Base-by-base conservation (phyloP, 2,329 filamentous ascomycete genomes). In the Tolypocladium tundrense region DNA sequence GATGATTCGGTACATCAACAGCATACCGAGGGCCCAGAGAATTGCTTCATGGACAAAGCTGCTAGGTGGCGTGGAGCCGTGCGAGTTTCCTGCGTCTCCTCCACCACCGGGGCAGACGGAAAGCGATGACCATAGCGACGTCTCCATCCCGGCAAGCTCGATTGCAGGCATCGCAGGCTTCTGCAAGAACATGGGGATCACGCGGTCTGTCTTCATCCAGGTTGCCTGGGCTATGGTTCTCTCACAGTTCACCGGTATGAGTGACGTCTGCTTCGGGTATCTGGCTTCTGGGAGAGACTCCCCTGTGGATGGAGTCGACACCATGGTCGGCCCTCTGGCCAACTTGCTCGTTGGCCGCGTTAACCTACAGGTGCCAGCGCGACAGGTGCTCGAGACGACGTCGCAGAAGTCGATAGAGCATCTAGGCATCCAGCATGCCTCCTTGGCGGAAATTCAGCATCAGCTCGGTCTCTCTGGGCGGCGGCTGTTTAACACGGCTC, bases 331-430 rank as follows among this genome's bases (percentile, higher is more conserved):
- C 0, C 72, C 75, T 11, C 79, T 82, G 53, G 78, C 83, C 59
- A 82, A 81, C 57, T 81, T 83, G 75, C 72, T 84, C 3, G 76
- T 80, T 52, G 81, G 75, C 59, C 74, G 76, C 7, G 69, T 81
- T 4, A 65, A 70, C 57, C 62, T 78, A 33, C 33, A 27, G 45
- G 43, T 41, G 58, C 67, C 53, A 57, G 43, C 51, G 50, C 55
- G 56, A 68, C 72, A 77, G 13, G 65, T 75, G 0, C 68, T 79
- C 0, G 73, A 75, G 37, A 67, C 67, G 13, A 69, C 79, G 0
- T 79, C 81, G 48, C 67, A 68, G 14, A 73, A 80, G 57, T 77
- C 78, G 21, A 70, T 78, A 24, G 67, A 71, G 43, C 74, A 75
- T 48, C 70, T 82, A 59, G 69, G 73, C 0, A 73, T 81, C 60